Conservation (phyloP, 768 basidiomycete genomes). For the Tylopilus plumbeoviolaceoides region DNA sequence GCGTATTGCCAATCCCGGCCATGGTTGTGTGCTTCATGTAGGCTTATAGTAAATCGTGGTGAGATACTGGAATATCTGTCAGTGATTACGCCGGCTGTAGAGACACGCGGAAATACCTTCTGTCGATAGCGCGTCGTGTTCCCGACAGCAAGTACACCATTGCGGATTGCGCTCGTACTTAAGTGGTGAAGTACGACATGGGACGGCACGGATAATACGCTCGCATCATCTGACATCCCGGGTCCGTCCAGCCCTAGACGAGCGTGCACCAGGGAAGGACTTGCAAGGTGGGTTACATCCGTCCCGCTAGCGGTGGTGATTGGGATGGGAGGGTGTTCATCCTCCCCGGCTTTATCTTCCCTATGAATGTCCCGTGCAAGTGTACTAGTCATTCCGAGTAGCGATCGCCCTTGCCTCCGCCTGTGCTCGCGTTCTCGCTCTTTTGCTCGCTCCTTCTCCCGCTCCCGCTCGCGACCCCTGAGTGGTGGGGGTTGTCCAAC, state of each 20-base stretch:
- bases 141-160: constrained; percentile 89
- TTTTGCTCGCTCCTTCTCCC: constrained; percentile 36
- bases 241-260: constrained; percentile 35
- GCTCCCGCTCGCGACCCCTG: constrained; percentile 32
- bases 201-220: constrained; percentile 86
- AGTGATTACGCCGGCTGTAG: constrained; percentile 8
- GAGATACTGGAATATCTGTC: constrained; percentile 54
- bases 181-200: constrained; percentile 94
- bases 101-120: constrained; percentile 53
- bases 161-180: constrained; percentile 91
- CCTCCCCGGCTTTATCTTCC: constrained; percentile 20
- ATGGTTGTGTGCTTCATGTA: constrained; percentile 33
- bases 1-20: constrained; percentile 18
- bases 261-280: constrained; percentile 21
- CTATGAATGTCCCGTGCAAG: constrained; percentile 26
- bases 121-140: constrained; percentile 88
- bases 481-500: constrained; percentile 31
- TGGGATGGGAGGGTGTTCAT: constrained; percentile 27
- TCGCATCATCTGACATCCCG: constrained; percentile 78
- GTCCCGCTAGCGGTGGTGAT: constrained; percentile 39
- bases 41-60: constrained; percentile 85
- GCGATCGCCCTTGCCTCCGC: constrained; percentile 30
- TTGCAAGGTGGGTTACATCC: constrained; percentile 33
- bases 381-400: constrained; percentile 35
- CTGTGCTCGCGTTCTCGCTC: constrained; percentile 30